Conservation (phyloP, 805 yeast genomes). For the Myxozyma melibiosi region DNA sequence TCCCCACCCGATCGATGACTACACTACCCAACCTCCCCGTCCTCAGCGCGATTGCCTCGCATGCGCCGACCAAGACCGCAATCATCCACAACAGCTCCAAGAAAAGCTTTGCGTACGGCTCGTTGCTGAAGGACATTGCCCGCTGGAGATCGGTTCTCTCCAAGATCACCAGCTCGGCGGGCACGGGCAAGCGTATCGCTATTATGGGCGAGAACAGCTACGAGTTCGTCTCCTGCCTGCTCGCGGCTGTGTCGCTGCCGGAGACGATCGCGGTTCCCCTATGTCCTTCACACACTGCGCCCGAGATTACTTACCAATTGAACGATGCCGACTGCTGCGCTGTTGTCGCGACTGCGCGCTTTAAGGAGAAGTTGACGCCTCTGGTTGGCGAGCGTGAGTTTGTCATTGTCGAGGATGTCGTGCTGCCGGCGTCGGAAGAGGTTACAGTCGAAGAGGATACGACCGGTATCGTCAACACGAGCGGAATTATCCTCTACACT, state of each 20-base stretch:
- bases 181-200: slow-evolving; percentile 37
- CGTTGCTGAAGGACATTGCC: slow-evolving; percentile 36
- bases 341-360: slow-evolving; percentile 39
- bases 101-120: slow-evolving; percentile 39
- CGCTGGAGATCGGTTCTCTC: slow-evolving; percentile 36
- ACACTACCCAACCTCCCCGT: slow-evolving; percentile 29
- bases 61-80: slow-evolving; percentile 38
- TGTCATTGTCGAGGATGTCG: slow-evolving; percentile 32
- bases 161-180: neutral
- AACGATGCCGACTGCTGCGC: slow-evolving; percentile 38
- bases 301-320: slow-evolving; percentile 41
- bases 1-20: neutral
- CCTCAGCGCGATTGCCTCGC: slow-evolving; percentile 28
- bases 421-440: slow-evolving; percentile 8
- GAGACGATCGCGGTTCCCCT: slow-evolving; percentile 41
- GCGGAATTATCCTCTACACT: slow-evolving; percentile 42
- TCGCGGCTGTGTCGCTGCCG: slow-evolving; percentile 39
- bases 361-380: slow-evolving; percentile 34
- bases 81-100: slow-evolving; percentile 40
- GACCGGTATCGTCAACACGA: slow-evolving; percentile 1
- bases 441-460: slow-evolving; percentile 10
- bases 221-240: slow-evolving; percentile 38
- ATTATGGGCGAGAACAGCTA: slow-evolving; percentile 44
- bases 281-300: slow-evolving; percentile 42
- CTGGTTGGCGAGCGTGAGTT: slow-evolving; percentile 28